Percentiles rank a stretch among this genome's conserved stretches.
Evolutionary conservation across 2,329 filamentous ascomycete species (phyloP).

Genomic region (Emydomyces testavorans): DNA sequence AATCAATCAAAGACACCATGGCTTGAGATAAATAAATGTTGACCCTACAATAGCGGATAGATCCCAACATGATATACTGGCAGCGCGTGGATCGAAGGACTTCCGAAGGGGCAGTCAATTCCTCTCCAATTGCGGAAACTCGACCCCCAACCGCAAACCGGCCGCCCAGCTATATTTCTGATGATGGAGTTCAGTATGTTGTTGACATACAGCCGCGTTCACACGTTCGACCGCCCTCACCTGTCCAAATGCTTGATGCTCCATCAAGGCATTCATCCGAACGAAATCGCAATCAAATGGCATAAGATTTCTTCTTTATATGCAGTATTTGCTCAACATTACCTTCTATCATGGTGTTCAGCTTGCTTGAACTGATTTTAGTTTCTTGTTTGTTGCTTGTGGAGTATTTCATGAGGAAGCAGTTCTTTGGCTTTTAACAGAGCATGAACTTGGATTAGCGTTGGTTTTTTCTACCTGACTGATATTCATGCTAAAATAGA

Average conservation of each 20-base stretch:
- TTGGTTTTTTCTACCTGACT: neutral
- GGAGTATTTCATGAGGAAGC: no score
- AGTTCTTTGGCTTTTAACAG: neutral
- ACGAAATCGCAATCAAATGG: constrained; percentile 8
- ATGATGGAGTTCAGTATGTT: constrained; percentile 63
- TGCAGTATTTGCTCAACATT: neutral
- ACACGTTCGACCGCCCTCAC: constrained; percentile 24
- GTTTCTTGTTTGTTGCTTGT: neutral
- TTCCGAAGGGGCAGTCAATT: neutral
- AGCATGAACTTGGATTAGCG: neutral
- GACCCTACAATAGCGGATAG: constrained; percentile 48
- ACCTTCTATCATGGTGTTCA: neutral
- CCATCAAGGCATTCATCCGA: constrained; percentile 43
- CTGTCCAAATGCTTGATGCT: neutral
- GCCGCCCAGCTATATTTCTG: constrained; percentile 65
- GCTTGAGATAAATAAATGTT: neutral
- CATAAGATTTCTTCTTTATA: neutral
- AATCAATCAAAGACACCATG: no score
- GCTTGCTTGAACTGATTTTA: neutral
- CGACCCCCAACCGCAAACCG: constrained; percentile 32
- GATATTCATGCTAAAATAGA: neutral
- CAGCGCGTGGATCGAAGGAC: constrained; percentile 45
- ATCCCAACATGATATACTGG: constrained; percentile 74
- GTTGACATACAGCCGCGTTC: constrained; percentile 54
- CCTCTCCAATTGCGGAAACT: constrained; percentile 17